Conservation (phyloP, 495 filamentous ascomycete species). For the Oidiodendron maius region DNA sequence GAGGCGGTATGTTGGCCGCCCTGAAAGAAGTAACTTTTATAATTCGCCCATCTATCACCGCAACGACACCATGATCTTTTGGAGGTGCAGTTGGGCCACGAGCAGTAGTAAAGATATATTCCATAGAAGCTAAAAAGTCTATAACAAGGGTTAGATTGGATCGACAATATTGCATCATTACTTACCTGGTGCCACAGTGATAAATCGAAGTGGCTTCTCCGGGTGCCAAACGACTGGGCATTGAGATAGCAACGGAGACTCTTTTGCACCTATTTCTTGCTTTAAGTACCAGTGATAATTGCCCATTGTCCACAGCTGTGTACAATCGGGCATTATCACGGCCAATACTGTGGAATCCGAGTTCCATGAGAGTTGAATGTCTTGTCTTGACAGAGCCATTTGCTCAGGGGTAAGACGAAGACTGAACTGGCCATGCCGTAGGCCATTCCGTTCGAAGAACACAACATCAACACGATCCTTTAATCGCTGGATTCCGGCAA, state of each 20-base stretch:
- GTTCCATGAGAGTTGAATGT: conserved; percentile 77
- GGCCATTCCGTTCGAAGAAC: conserved; percentile 94
- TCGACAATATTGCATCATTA: background rate
- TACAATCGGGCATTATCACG: conserved; percentile 62
- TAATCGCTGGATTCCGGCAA: conserved; percentile 74
- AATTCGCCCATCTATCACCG: conserved; percentile 77
- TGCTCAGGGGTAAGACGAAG: conserved; percentile 60
- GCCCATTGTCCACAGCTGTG: conserved; percentile 94
- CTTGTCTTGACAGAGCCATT: conserved; percentile 43
- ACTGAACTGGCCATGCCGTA: conserved; percentile 87
- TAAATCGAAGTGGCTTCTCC: conserved; percentile 67
- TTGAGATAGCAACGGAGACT: conserved; percentile 22
- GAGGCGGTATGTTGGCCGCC: conserved; percentile 80
- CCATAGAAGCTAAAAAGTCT: conserved; percentile 52
- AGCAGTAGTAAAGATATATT: conserved; percentile 63
- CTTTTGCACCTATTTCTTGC: conserved; percentile 62
- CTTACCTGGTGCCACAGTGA: conserved; percentile 31
- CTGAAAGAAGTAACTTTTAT: conserved; percentile 84
- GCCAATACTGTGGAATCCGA: conserved; percentile 86
- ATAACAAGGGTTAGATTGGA: conserved; percentile 21
- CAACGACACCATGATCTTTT: conserved; percentile 73
- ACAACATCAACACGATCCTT: conserved; percentile 68
- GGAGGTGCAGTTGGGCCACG: conserved; percentile 64
- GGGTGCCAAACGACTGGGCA: conserved; percentile 69
- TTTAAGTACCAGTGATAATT: conserved; percentile 99